Base-by-base conservation (phyloP, 2,329 filamentous ascomycete genomes). In the Raffaelea deltoideospora region DNA sequence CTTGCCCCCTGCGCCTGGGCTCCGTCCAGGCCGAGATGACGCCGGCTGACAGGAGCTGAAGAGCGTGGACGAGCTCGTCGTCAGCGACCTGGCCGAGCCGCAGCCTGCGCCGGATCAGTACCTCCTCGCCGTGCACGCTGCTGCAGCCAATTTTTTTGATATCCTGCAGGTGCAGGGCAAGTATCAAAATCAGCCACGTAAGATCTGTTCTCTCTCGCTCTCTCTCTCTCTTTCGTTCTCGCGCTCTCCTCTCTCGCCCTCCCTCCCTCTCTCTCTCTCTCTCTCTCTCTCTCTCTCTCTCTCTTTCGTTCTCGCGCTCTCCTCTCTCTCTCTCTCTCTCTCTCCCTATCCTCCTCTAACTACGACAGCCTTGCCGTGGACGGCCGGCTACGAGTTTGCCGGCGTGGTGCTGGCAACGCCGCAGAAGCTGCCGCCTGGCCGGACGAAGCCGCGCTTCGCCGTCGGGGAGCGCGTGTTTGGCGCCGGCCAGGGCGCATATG, bases 61-160 rank as follows among this genome's bases (percentile, higher is more conserved):
- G 81, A 77, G 76, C 24, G 85, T 87, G 2, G 64, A 76, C 43
- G 82, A 90, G 52, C 82, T 96, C 55, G 69, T 64, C 43, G 79
- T 93, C 45, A 69, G 73, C 15, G 67, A 73, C 18, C 69, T 94
- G 13, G 76, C 85, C 15, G 82, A 86, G 37, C 87, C 85, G 1
- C 60, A 62, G 1, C 83, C 86, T 2, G 65, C 67, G 9, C 58
- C 74, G 23, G 64, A 81, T 51, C 75, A 94, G 60, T 96, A 95
- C 55, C 67, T 92, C 44, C 81, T 96, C 53, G 72, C 77, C 51
- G 81, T 96, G 50, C 82, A 85, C 58, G 84, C 88, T 33, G 72
- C 81, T 1, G 88, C 85, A 17, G 83, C 84, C 50, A 96, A 96
- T 63, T 96, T 96, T 70, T 96, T 95, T 64, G 88, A 96, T 56